phyloP scores from a whole-genome alignment of 2,329 filamentous ascomycete genomes.

The Endothia cerciana region DNA sequence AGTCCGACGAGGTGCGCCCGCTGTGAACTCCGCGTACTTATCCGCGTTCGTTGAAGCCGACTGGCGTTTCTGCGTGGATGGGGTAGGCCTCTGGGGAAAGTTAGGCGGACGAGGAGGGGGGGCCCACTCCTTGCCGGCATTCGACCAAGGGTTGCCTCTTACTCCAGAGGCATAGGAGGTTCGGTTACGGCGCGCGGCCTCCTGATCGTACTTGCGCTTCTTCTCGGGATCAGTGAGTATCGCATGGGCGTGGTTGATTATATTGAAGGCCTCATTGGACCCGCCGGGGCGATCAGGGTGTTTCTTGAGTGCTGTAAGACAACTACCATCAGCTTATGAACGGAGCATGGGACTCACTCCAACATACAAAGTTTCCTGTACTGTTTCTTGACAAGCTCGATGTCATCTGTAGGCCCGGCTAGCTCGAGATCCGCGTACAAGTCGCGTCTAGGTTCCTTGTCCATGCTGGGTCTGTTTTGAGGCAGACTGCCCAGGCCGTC shows the following conservation, averaged over 20 bases:
- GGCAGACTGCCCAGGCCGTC: background rate
- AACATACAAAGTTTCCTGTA: conserved; percentile 76
- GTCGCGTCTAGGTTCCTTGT: conserved; percentile 71
- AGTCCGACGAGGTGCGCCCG: conserved; percentile 29
- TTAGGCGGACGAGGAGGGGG: conserved; percentile 47
- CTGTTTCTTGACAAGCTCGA: conserved; percentile 81
- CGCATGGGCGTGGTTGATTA: conserved; percentile 85
- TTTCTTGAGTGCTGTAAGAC: conserved; percentile 70
- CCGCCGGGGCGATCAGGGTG: conserved; percentile 86
- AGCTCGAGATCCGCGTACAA: conserved; percentile 87
- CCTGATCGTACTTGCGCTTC: conserved; percentile 58
- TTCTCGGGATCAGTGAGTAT: conserved; percentile 59
- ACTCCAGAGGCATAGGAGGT: conserved; percentile 59
- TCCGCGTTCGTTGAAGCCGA: conserved; percentile 21
- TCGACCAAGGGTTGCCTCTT: conserved; percentile 60
- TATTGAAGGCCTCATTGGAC: conserved; percentile 82
- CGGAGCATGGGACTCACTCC: background rate
- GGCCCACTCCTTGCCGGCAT: conserved; percentile 53
- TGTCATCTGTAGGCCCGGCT: conserved; percentile 61
- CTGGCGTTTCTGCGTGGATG: conserved; percentile 32
- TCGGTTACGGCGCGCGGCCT: conserved; percentile 48
- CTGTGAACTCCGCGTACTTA: conserved; percentile 30
- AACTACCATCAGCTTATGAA: conserved; percentile 20
- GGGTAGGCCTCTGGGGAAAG: conserved; percentile 34
- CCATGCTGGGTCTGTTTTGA: conserved; percentile 58